Conservation (phyloP, 2,329 filamentous ascomycete species). For the Xylariaceae sp. region DNA sequence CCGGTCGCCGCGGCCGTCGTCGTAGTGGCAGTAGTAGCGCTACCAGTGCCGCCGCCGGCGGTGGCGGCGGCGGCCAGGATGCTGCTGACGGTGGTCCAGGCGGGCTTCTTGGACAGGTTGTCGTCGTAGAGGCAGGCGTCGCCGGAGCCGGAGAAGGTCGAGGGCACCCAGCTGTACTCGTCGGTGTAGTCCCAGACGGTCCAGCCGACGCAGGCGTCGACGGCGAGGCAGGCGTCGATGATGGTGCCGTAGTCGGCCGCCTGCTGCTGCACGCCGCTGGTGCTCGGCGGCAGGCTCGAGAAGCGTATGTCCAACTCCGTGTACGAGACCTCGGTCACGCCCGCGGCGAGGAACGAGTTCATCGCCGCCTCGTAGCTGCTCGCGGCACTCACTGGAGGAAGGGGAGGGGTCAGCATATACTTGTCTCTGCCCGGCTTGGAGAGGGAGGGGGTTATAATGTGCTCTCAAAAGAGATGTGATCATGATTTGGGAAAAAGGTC, state of each 20-base stretch:
- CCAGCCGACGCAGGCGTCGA: slow-evolving; percentile 31
- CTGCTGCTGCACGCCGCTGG: slow-evolving; percentile 35
- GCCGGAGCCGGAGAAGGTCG: slow-evolving; percentile 28
- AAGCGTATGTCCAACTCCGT: slow-evolving; percentile 56
- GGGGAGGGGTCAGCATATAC: too few relatives aligned
- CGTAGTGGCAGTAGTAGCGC: neutral
- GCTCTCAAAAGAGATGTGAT: too few relatives aligned
- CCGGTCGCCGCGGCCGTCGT: slow-evolving; percentile 4
- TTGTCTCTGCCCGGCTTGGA: too few relatives aligned
- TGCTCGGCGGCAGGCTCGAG: slow-evolving; percentile 34
- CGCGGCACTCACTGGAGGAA: slow-evolving; percentile 39
- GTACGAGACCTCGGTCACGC: slow-evolving; percentile 47
- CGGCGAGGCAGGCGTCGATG: slow-evolving; percentile 28
- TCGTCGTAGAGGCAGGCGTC: slow-evolving; percentile 31
- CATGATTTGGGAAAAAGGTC: too few relatives aligned
- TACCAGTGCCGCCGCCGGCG: neutral
- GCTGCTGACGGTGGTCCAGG: slow-evolving; percentile 28
- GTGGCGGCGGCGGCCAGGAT: slow-evolving; percentile 27
- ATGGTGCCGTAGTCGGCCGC: slow-evolving; percentile 35
- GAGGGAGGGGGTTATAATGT: too few relatives aligned
- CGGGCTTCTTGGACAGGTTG: slow-evolving; percentile 30
- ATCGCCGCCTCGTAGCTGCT: slow-evolving; percentile 38
- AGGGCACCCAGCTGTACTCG: slow-evolving; percentile 34
- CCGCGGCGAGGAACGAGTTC: slow-evolving; percentile 40
- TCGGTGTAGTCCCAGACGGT: slow-evolving; percentile 36